Conservation (phyloP, 179 eudicot genomes). For the Sideroxylon spinosum region DNA sequence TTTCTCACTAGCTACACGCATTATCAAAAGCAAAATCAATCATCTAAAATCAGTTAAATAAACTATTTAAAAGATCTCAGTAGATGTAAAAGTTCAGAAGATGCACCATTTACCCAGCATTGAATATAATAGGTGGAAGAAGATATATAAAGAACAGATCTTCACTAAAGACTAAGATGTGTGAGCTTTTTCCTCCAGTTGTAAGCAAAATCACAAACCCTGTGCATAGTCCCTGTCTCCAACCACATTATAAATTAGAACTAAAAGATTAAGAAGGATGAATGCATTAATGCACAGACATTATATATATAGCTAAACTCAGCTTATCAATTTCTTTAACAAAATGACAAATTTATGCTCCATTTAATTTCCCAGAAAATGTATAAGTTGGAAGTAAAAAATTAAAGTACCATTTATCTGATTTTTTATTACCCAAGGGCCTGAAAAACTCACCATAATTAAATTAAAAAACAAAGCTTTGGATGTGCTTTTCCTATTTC, state of each 20-base stretch:
- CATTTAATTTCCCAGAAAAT: background rate
- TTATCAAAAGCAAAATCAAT: background rate
- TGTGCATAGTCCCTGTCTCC: conserved; percentile 51
- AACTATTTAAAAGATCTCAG: background rate
- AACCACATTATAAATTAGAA: background rate
- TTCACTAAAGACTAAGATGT: conserved; percentile 60
- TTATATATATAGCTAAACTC: background rate
- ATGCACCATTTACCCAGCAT: conserved; percentile 51
- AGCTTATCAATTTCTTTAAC: background rate
- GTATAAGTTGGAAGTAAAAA: background rate
- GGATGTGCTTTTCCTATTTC: background rate
- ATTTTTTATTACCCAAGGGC: background rate
- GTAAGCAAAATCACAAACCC: conserved; percentile 54
- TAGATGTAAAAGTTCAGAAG: background rate
- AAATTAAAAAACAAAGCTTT: background rate
- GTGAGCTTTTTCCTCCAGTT: conserved; percentile 57
- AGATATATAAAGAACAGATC: conserved; percentile 76
- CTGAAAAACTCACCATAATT: background rate
- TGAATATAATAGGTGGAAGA: conserved; percentile 69
- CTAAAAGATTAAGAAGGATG: too few relatives aligned
- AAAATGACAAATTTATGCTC: background rate
- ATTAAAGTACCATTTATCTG: background rate
- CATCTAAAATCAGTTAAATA: background rate
- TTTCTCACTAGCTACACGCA: background rate
- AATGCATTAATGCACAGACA: background rate